Evolutionary conservation across 345 rosid genomes (phyloP), one percentile per base, ranked within the genome.

Genomic region (Moricandia moricandioides): DNA sequence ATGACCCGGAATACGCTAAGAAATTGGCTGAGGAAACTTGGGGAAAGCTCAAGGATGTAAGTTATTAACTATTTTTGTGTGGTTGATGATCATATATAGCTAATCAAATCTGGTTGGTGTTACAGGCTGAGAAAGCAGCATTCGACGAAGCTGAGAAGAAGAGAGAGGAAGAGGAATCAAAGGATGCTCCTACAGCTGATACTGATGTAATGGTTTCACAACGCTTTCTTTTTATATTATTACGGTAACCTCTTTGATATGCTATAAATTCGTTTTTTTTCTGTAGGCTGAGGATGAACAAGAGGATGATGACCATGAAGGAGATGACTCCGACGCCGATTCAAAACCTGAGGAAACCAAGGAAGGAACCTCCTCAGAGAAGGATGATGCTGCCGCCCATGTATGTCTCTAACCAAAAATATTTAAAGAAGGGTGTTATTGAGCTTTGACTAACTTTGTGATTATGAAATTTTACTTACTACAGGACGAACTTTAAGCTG

Each of bases 101-200:
- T 45, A 21, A 67, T 27, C 14, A 4, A 35, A 7, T 51, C 11
- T 65, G 9, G 29, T 78, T 65, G 9, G 29, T 78, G 34, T 59
- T 84, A 71, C 87, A 93, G 98, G 94, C 95, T 10, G 98, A 94
- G 86, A 91, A 94, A 85, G 95, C 91, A 74, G 91, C 97, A 62
- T 94, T 94, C 33, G 98, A 94, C 0, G 97, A 90, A 83, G 90
- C 87, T 9, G 97, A 91, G 81, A 88, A 94, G 84, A 88, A 88
- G 77, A 85, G 14, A 78, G 91, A 84, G 34, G 96, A 87, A 64
- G 98, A 91, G 98, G 98, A 88, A 65, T 52, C 94, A 0, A 89
- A 88, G 88, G 86, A 82, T 0, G 85, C 82, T 12, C 86, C 87
- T 10, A 79, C 55, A 5, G 91, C 70, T 4, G 93, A 86, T 59